Conservation (phyloP, 2,329 filamentous ascomycete species). For the Ophidiomyces ophidiicola region DNA sequence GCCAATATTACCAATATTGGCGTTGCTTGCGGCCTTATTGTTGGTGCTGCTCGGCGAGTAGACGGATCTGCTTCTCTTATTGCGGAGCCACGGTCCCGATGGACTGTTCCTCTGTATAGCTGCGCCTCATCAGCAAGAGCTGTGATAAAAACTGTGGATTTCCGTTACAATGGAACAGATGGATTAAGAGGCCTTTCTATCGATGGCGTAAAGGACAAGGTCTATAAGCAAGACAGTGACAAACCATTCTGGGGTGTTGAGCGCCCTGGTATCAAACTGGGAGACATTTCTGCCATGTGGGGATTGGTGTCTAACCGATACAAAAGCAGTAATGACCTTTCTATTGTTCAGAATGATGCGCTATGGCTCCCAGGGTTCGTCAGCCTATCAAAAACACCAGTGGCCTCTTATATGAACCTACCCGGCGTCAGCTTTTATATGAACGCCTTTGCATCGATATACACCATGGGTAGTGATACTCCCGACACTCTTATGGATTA, state of each 20-base stretch:
- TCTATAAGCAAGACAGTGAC: constrained; percentile 23
- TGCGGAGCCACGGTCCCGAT: constrained; percentile 32
- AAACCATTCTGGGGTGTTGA: constrained; percentile 32
- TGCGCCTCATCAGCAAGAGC: constrained; percentile 36
- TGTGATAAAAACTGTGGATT: constrained; percentile 36
- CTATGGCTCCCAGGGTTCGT: constrained; percentile 25
- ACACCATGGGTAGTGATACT: constrained; percentile 7
- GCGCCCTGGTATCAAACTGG: constrained; percentile 20
- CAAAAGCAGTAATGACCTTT: constrained; percentile 24
- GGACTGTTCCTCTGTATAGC: constrained; percentile 34
- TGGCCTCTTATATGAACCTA: constrained; percentile 21
- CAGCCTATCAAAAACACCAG: neutral
- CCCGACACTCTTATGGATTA: constrained; percentile 21
- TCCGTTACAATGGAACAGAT: constrained; percentile 34
- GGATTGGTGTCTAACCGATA: constrained; percentile 28
- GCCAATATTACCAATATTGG: constrained; percentile 36
- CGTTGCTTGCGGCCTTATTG: constrained; percentile 32
- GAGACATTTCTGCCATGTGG: constrained; percentile 29
- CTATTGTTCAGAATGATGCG: constrained; percentile 22
- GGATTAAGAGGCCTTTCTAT: constrained; percentile 28
- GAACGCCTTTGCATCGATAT: constrained; percentile 18
- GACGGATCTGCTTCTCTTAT: constrained; percentile 27
- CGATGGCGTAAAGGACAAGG: constrained; percentile 26
- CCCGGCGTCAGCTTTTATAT: constrained; percentile 26
- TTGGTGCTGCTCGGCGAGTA: constrained; percentile 28